A percentile compares a stretch with the other conserved stretches of the same genome.
Evolutionary conservation across 148 eudicot species (phyloP).

Genomic region (Silene latifolia): DNA sequence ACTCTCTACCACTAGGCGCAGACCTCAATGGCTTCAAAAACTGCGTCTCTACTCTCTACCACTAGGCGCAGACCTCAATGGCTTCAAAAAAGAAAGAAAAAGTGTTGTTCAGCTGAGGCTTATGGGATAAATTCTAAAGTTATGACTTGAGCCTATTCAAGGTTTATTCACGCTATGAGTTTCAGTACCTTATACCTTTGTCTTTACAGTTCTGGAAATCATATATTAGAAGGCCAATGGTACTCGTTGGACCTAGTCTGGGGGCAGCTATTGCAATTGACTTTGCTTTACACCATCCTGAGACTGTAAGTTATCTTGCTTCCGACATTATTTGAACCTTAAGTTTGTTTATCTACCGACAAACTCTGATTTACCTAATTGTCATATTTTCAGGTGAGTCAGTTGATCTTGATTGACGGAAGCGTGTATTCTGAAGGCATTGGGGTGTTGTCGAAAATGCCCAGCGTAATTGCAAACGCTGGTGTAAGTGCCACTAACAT

Average conservation of each 20-base stretch:
- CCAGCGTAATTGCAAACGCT: constrained; percentile 54
- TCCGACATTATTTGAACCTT: not conserved
- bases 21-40: too few relatives aligned
- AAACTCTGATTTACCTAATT: constrained; percentile 1
- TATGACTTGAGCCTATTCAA: not conserved
- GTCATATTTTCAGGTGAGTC: constrained; percentile 58
- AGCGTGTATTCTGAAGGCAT: constrained; percentile 89
- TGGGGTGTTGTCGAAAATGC: constrained; percentile 55
- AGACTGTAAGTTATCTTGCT: constrained; percentile 53
- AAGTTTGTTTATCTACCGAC: not conserved
- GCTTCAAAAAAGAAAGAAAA: too few relatives aligned
- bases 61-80: too few relatives aligned
- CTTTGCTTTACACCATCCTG: constrained; percentile 68
- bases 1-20: too few relatives aligned
- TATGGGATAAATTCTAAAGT: too few relatives aligned
- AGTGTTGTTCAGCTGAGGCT: too few relatives aligned
- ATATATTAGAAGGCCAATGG: constrained; percentile 75
- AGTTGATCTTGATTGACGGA: constrained; percentile 79
- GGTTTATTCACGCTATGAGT: not conserved
- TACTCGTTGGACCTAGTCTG: constrained; percentile 91
- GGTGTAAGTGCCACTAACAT: constrained; percentile 45
- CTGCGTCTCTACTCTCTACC: too few relatives aligned
- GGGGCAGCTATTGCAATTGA: constrained; percentile 93
- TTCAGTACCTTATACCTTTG: not conserved
- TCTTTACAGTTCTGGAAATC: constrained; percentile 70